Evolutionary conservation across 2,329 filamentous ascomycete species (phyloP), one percentile per base, ranked within the genome.

Genomic region (Byssochlamys sp.): DNA sequence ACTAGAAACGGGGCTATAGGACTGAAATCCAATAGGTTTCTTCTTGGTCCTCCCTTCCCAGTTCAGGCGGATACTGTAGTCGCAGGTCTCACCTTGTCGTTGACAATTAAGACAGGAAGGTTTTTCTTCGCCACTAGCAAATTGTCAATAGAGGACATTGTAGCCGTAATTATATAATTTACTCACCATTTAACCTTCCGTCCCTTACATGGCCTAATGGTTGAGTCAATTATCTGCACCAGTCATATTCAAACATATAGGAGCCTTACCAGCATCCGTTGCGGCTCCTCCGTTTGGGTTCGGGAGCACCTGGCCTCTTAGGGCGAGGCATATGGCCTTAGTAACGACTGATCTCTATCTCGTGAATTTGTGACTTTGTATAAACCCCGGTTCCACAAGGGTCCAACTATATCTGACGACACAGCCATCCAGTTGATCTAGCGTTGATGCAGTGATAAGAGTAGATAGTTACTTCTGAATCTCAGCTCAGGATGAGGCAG

Each of bases 31-130:
- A 28, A 1, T 9, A n/a, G 39, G 7, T 19, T 45, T 80, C 71
- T 82, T 84, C 68, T 83, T 86, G 54, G 81, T 80, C 57, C 88
- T 81, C 3, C 88, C 88, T 59, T 87, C 86, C 89, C 89, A 92
- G 66, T 91, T 91, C 62, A 92, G 75, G 31, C 87, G 82, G 64
- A 92, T 88, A 65, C 84, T 89, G 70, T 91, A 92, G 72, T 94
- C 89, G 75, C 89, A 94, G 52, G 77, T 75, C 68, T 90, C 87
- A 60, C 85, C 84, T 61, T 86, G 84, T 60, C 84, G 84, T 65
- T 84, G 79, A 71, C 89, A 92, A 67, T 90, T 91, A 53, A 81
- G 67, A 72, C 89, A 92, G 60, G 73, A 75, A 12, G 89, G 89
- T 63, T 86, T 87, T 68, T 88, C 85, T 71, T 92, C 89, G 61